phyloP scores from a whole-genome alignment of 2,329 filamentous ascomycete species.

The Fonsecaea pedrosoi region DNA sequence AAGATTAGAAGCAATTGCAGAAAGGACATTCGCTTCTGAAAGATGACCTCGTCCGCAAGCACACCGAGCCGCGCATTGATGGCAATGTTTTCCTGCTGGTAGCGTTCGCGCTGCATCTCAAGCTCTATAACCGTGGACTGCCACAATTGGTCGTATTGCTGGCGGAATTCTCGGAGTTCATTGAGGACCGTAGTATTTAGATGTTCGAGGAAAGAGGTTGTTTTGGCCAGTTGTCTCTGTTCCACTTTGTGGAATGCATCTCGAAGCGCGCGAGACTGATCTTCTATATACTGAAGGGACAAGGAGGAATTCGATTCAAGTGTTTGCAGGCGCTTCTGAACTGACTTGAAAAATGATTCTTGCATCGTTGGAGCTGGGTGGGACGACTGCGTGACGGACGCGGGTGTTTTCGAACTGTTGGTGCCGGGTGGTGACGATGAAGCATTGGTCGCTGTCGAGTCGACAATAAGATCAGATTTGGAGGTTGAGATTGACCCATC shows the following conservation, averaged over 20 bases:
- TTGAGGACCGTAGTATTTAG: slow-evolving; percentile 87
- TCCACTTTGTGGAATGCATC: slow-evolving; percentile 87
- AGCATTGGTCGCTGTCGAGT: slow-evolving; percentile 13
- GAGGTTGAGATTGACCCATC: slow-evolving; percentile 8
- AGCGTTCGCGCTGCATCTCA: slow-evolving; percentile 84
- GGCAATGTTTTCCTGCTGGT: slow-evolving; percentile 81
- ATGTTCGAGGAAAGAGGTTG: slow-evolving; percentile 77
- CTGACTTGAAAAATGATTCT: slow-evolving; percentile 96
- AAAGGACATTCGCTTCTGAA: slow-evolving; percentile 88
- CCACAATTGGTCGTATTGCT: slow-evolving; percentile 95
- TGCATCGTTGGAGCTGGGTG: slow-evolving; percentile 81
- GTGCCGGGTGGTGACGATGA: slow-evolving; percentile 10
- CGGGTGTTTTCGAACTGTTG: slow-evolving; percentile 39
- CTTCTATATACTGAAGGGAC: slow-evolving; percentile 94
- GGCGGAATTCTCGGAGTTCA: slow-evolving; percentile 77
- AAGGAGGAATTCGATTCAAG: slow-evolving; percentile 92
- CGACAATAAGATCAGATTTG: slow-evolving; percentile 20
- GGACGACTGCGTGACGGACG: slow-evolving; percentile 56
- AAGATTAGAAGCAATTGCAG: slow-evolving; percentile 87
- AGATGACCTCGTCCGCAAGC: slow-evolving; percentile 87
- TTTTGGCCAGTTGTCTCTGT: slow-evolving; percentile 83
- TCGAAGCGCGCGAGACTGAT: slow-evolving; percentile 87
- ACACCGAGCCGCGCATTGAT: slow-evolving; percentile 81
- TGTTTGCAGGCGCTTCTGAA: slow-evolving; percentile 88
- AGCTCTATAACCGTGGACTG: slow-evolving; percentile 92